phyloP scores from a whole-genome alignment of 176 grass and related monocot genomes.

The Rhynchospora tenuis region DNA sequence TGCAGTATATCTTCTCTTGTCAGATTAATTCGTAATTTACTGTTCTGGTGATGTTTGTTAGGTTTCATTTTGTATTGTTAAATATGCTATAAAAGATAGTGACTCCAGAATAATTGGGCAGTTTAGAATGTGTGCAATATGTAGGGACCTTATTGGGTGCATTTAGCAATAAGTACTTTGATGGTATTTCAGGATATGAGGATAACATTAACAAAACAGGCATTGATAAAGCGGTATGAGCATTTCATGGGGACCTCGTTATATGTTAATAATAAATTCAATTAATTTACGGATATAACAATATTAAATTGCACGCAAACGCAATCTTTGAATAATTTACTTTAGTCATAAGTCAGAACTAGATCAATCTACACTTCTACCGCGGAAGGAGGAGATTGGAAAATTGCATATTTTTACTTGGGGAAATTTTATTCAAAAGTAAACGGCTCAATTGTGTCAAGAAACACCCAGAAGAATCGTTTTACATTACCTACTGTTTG shows the following conservation, averaged over 20 bases:
- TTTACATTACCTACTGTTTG: background rate
- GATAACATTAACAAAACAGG: slow-evolving; percentile 17
- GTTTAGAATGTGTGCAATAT: background rate
- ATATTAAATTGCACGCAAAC: slow-evolving; percentile 1
- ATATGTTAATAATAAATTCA: background rate
- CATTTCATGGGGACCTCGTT: background rate
- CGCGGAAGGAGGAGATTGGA: background rate
- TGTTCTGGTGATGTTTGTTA: background rate
- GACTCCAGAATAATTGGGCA: background rate
- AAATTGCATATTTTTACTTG: background rate
- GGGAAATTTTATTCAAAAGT: background rate
- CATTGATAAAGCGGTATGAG: background rate
- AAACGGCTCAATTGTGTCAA: background rate
- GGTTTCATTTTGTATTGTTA: background rate
- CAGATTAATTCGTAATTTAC: background rate
- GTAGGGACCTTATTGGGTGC: background rate
- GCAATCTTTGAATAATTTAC: slow-evolving; percentile 17
- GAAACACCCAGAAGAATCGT: background rate
- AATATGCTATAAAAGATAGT: background rate
- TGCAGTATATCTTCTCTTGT: background rate
- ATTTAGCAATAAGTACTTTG: background rate
- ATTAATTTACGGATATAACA: background rate
- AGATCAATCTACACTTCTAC: background rate
- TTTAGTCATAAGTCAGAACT: background rate
- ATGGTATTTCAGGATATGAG: background rate